Evolutionary conservation across 495 filamentous ascomycete species (phyloP), one percentile per base, ranked within the genome.

Genomic region (Aspergillus coremiiformis): DNA sequence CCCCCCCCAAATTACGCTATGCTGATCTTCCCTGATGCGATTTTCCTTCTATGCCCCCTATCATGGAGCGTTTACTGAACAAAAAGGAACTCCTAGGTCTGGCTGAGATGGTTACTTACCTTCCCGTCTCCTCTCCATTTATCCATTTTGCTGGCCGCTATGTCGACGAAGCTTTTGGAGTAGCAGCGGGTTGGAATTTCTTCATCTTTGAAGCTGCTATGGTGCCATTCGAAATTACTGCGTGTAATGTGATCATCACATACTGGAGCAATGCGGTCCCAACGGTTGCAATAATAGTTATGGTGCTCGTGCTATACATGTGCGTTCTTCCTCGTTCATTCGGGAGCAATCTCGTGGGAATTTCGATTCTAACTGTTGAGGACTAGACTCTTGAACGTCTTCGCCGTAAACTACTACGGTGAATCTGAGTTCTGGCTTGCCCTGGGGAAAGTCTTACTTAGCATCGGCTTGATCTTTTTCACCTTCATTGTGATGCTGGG

Each of bases 31-130:
- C 24, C 20, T 23, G 46, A 41, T 44, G 49, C 29, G 10, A 17
- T 23, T 30, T 22, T 9, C 32, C 32, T 20, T 21, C 35, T 29
- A 14, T 51, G n/a, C 41, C 44, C 47, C 44, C 14, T 44, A 12
- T 39, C 24, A n/a, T 55, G 47, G 39, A 45, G 43, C 52, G 48
- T 45, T 29, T 45, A 49, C 59, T 56, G 44, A 59, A 51, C n/a
- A 60, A 56, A 26, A 54, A 53, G 27, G 43, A 17, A 10, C 26
- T 42, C 45, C 44, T 67, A 80, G 76, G 75, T 60, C 78, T 89
- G 75, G 84, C 84, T 3, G 88, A 91, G 65, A 89, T 91, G 85
- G 85, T 87, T 23, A 86, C 84, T 10, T 91, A 88, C 58, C 73
- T 90, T 33, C 87, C 88, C 24, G 84, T 93, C 46, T 86, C 83